These are phyloP conservation scores for Monosporozyma yasuniensis DNA, from an alignment of 805 yeast species.

Conservation along the genomic window DNA sequence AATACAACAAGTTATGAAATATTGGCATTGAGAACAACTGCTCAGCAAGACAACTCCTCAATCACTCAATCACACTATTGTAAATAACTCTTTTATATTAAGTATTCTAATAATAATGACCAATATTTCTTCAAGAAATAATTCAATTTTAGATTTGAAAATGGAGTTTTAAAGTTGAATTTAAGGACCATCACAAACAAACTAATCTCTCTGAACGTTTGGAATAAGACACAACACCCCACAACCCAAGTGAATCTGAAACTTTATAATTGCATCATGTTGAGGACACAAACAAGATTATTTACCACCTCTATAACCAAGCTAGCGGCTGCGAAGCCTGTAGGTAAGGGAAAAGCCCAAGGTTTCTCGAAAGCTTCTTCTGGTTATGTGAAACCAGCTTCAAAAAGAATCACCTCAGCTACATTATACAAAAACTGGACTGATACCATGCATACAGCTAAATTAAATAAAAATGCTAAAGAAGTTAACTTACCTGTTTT, in stretches of 20 bases:
- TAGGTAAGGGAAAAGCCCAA: conserved; percentile 19
- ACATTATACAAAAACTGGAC: conserved; percentile 30
- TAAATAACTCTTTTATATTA: background rate
- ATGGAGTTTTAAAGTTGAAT: background rate
- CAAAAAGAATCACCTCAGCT: conserved; percentile 23
- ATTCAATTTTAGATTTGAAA: background rate
- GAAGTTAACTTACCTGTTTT: conserved; percentile 18
- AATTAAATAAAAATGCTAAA: conserved; percentile 23
- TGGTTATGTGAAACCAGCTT: conserved; percentile 12
- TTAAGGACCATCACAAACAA: background rate
- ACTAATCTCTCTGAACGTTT: background rate
- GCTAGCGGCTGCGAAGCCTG: conserved; percentile 10
- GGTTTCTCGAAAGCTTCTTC: conserved; percentile 22
- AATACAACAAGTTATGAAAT: background rate
- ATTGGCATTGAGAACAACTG: too few species aligned
- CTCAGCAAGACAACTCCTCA: background rate
- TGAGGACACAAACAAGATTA: conserved; percentile 14
- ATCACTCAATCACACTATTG: too few species aligned
- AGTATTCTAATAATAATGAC: background rate
- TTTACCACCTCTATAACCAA: conserved; percentile 9
- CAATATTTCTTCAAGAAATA: background rate
- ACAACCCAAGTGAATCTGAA: background rate
- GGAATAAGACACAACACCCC: background rate
- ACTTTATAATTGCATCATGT: conserved; percentile 7
- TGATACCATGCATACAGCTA: conserved; percentile 27